These are phyloP conservation scores for Colletotrichum cordylinicola DNA, from an alignment of 2,329 filamentous ascomycete species.

Conservation along the genomic window DNA sequence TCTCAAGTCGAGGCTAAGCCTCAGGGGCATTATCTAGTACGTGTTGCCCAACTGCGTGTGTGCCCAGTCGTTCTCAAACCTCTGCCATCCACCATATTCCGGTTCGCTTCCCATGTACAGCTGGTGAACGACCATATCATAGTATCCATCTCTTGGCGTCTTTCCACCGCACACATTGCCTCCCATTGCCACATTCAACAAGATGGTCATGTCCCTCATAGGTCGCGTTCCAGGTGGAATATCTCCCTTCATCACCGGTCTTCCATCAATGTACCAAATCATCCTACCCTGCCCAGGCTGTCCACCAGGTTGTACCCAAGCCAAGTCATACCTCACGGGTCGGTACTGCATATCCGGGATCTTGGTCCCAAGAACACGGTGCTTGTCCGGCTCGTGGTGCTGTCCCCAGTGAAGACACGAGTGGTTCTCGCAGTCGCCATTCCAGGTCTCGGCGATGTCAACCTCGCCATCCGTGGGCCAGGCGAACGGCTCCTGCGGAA, in stretches of 20 bases:
- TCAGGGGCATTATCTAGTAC: constrained; percentile 26
- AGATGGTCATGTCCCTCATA: constrained; percentile 60
- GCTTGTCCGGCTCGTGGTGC: constrained; percentile 60
- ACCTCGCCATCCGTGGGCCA: constrained; percentile 67
- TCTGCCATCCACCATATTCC: constrained; percentile 56
- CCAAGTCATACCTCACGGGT: constrained; percentile 60
- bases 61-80: constrained; percentile 58
- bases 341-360: constrained; percentile 53
- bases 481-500: constrained; percentile 61
- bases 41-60: constrained; percentile 35
- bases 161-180: constrained; percentile 62
- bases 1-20: not conserved
- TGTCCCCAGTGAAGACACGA: constrained; percentile 66
- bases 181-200: constrained; percentile 68
- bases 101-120: constrained; percentile 59
- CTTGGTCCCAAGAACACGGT: constrained; percentile 57
- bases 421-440: constrained; percentile 60
- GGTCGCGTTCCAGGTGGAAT: constrained; percentile 58
- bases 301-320: constrained; percentile 56
- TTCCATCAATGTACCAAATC: constrained; percentile 65
- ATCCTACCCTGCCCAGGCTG: constrained; percentile 49
- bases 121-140: constrained; percentile 61
- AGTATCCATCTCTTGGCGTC: constrained; percentile 55
- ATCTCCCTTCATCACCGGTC: constrained; percentile 60
- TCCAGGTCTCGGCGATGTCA: constrained; percentile 68